Evolutionary conservation across 2,329 filamentous ascomycete genomes (phyloP).

Genomic region (Blastomyces parvus): DNA sequence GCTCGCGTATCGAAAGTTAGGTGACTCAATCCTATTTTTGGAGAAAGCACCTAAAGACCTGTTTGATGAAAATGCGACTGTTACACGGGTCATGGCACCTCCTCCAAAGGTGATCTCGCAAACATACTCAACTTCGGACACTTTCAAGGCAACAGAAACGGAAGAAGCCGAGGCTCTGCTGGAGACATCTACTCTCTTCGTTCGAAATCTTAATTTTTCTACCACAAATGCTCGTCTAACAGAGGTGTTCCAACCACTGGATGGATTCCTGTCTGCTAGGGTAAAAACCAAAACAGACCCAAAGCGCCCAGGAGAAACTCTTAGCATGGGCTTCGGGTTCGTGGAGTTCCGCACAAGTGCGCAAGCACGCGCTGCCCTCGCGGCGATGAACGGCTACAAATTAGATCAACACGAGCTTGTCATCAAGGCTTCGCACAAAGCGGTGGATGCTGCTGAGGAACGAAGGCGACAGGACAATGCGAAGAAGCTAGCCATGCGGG

Average conservation of each 20-base stretch:
- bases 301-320: constrained; percentile 75
- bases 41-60: constrained; percentile 86
- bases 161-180: constrained; percentile 30
- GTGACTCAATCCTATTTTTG: constrained; percentile 81
- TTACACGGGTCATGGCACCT: constrained; percentile 23
- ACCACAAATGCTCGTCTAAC: constrained; percentile 69
- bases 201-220: constrained; percentile 87
- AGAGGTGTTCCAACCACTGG: constrained; percentile 68
- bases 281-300: constrained; percentile 91
- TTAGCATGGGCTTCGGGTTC: constrained; percentile 98
- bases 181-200: constrained; percentile 74
- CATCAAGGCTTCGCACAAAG: constrained; percentile 79
- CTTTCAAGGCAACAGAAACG: constrained; percentile 27
- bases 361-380: constrained; percentile 68
- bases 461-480: constrained; percentile 70
- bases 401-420: constrained; percentile 81
- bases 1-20: constrained; percentile 81
- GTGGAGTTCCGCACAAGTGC: constrained; percentile 72
- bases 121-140: constrained; percentile 35
- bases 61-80: constrained; percentile 43
- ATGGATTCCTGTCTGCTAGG: constrained; percentile 78
- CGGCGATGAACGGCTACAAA: constrained; percentile 77
- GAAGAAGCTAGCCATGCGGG: constrained; percentile 65
- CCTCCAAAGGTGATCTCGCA: constrained; percentile 29
- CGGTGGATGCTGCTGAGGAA: constrained; percentile 78